Base-by-base conservation (phyloP, 1,284 basidiomycete species). In the Trichosporon faecale region DNA sequence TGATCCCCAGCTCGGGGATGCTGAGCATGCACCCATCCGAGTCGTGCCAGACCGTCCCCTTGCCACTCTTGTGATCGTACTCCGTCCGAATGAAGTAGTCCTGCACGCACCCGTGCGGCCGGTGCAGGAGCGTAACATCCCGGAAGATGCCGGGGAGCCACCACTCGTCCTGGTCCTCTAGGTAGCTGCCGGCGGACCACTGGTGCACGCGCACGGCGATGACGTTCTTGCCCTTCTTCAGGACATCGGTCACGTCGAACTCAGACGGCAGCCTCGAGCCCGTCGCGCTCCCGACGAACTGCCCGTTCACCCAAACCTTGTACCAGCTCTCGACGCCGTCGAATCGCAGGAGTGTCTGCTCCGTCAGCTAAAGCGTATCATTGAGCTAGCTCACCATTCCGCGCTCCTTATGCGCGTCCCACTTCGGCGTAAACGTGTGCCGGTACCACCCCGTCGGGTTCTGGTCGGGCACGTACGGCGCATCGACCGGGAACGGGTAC, bases 141-240 rank as follows among this genome's bases (percentile, higher is more conserved):
- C 75, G 72, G 68, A 75, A 76, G 68, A 76, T 75, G 29, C 75
- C 75, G 0, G 75, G 75, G 7, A 76, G 69, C 74, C 74, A 76
- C 75, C 75, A 76, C 66, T 74, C 69, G 63, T 76, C 75, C 35
- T 76, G 75, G 64, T 75, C 74, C 66, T 76, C 75, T 61, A 73
- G 64, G 49, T 75, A 76, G 14, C 46, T 66, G 6, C 35, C 73
- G 0, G 74, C 69, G 1, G 66, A 68, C 75, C 75, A 76, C 57
- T 76, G 74, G 29, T 68, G 68, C 2, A 76, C 75, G 11, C 74
- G 73, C 4, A 75, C 71, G 5, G 70, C 70, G 7, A 76, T 44
- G 3, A 71, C 64, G 25, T 73, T 74, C 27, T 64, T 64, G 14
- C 52, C 55, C 55, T 35, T 21, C 25, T 25, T n/a, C 63, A 64